phyloP scores from a whole-genome alignment of 2,329 filamentous ascomycete species.

The Metarhizium sp. region DNA sequence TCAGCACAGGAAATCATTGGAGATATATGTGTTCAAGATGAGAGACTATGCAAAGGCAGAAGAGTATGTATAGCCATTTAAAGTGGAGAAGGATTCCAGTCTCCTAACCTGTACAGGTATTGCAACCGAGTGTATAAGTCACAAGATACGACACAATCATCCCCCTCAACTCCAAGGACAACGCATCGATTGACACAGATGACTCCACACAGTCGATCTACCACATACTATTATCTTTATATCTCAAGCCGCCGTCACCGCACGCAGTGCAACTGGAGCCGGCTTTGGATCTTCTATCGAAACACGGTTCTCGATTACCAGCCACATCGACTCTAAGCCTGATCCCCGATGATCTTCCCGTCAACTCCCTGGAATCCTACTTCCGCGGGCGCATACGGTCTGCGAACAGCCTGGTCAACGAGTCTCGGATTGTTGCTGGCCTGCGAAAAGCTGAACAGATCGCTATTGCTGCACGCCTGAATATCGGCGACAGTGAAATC shows the following conservation, averaged over 20 bases:
- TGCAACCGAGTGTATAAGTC: slow-evolving; percentile 76
- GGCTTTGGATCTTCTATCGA: slow-evolving; percentile 78
- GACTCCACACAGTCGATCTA: slow-evolving; percentile 71
- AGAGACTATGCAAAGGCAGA: slow-evolving; percentile 82
- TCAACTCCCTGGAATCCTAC: slow-evolving; percentile 76
- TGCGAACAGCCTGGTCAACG: slow-evolving; percentile 73
- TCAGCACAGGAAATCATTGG: slow-evolving; percentile 88
- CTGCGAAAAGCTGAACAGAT: slow-evolving; percentile 72
- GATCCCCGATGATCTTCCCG: slow-evolving; percentile 71
- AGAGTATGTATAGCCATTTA: slow-evolving; percentile 50
- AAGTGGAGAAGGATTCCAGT: neutral
- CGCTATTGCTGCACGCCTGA: slow-evolving; percentile 61
- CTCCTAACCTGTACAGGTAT: slow-evolving; percentile 46
- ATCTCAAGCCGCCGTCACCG: slow-evolving; percentile 69
- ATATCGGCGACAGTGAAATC: slow-evolving; percentile 59
- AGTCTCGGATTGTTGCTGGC: slow-evolving; percentile 66
- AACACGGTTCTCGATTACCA: slow-evolving; percentile 84
- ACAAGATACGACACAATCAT: slow-evolving; percentile 34
- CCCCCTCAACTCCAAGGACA: slow-evolving; percentile 22
- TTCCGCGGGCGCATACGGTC: slow-evolving; percentile 85
- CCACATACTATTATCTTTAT: slow-evolving; percentile 80
- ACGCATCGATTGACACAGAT: slow-evolving; percentile 27
- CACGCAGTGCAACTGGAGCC: slow-evolving; percentile 65
- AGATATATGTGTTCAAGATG: slow-evolving; percentile 95
- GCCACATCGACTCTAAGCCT: slow-evolving; percentile 77